A percentile compares a stretch with the other conserved stretches of the same genome.
Evolutionary conservation across 768 basidiomycete genomes (phyloP).

Genomic region (Trametopsis cervina): DNA sequence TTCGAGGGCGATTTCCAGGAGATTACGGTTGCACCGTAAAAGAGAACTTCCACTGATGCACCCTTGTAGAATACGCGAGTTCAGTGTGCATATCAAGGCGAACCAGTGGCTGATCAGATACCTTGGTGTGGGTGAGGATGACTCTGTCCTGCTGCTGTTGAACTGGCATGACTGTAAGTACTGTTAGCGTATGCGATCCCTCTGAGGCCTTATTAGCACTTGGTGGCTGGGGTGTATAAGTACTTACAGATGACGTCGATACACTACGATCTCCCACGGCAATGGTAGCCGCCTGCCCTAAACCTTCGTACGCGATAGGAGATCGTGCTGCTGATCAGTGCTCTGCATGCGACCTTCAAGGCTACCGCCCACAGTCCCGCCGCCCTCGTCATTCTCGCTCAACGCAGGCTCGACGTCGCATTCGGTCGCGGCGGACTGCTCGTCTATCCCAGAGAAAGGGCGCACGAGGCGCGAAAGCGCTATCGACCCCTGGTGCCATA

Average conservation of each 20-base stretch:
- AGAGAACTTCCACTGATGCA: constrained; percentile 53
- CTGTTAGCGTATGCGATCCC: background rate
- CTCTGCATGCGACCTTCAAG: too few relatives aligned
- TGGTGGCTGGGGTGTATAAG: too few relatives aligned
- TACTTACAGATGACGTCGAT: constrained; percentile 2
- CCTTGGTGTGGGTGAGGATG: constrained; percentile 59
- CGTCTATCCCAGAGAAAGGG: background rate
- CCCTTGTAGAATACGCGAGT: constrained; percentile 38
- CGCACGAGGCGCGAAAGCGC: background rate
- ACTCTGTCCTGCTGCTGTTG: constrained; percentile 36
- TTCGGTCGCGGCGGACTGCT: background rate
- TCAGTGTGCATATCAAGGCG: background rate
- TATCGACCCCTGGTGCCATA: background rate
- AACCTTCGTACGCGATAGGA: background rate
- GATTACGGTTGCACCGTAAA: constrained; percentile 82
- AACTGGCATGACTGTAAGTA: constrained; percentile 49
- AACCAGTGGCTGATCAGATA: constrained; percentile 15
- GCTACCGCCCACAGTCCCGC: background rate
- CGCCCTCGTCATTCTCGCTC: background rate
- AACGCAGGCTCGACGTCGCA: background rate
- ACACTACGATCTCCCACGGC: too few relatives aligned
- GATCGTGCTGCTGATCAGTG: background rate
- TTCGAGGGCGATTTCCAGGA: constrained; percentile 68
- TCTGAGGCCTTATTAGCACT: too few relatives aligned
- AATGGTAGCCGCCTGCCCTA: background rate